Base-by-base conservation (phyloP, 1,284 basidiomycete species). In the Boletus semigastroideus region DNA sequence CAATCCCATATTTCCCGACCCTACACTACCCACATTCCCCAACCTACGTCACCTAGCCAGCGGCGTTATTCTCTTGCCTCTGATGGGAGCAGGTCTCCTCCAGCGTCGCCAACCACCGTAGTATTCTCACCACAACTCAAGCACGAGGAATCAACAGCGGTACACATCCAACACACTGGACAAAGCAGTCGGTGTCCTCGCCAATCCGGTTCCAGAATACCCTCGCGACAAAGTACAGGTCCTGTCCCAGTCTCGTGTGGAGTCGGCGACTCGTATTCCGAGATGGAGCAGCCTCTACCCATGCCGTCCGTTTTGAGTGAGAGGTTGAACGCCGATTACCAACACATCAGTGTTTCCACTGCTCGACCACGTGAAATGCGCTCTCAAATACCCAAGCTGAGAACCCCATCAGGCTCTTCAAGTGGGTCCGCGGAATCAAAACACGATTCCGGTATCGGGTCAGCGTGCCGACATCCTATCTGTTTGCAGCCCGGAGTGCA, bases 331-430 rank as follows among this genome's bases (percentile, higher is more conserved):
- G 38, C 25, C 6, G 55, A 47, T 36, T n/a, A 40, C 42, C 42
- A 52, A 36, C 43, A 37, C 27, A 25, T 42, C 11, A 16, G 17
- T 46, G 45, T 45, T 38, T 5, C 41, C 7, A 28, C 48, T 10
- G 19, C 55, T 34, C 62, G 51, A 25, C 39, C 49, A 27, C 52
- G 47, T 46, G 62, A 61, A 48, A 42, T 42, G 38, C 59, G 51
- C 19, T 66, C 64, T 25, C 64, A 66, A 31, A 66, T 66, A 54
- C 64, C 64, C 36, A 66, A 67, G 34, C 30, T 69, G 46, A 66
- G 67, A 52, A 63, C 46, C 11, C 27, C 60, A 5, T 66, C 64
- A 2, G 55, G 61, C 20, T 69, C 67, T 37, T 69, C 64, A 2
- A 52, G 54, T 42, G 46, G 52, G 33, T 68, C 64, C 19, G 38